Conservation (phyloP, 768 basidiomycete genomes). For the Fomitopsis serialis region DNA sequence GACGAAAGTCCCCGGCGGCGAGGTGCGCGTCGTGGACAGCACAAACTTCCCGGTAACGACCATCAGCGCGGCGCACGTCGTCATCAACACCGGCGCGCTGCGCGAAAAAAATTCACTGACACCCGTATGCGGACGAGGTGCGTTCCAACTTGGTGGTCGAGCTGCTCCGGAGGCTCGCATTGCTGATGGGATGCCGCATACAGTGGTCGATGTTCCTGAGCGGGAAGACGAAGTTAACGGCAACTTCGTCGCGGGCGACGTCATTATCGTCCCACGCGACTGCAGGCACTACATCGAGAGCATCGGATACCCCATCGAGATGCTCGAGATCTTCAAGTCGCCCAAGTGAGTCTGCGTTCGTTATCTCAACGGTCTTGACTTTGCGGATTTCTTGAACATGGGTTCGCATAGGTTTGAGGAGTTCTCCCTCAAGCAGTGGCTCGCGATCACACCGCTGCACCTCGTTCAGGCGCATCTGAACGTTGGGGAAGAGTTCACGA, state of each 20-base stretch:
- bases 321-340: constrained; percentile 36
- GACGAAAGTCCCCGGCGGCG: constrained; percentile 41
- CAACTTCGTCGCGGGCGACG: constrained; percentile 29
- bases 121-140: constrained; percentile 3
- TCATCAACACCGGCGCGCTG: constrained; percentile 48
- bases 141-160: neutral
- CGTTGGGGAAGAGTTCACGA: constrained; percentile 46
- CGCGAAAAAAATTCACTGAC: constrained; percentile 23
- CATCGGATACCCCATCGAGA: constrained; percentile 33
- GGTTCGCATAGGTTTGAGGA: constrained; percentile 24
- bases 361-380: neutral
- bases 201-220: constrained; percentile 4
- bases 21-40: constrained; percentile 46
- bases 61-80: constrained; percentile 51
- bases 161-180: neutral
- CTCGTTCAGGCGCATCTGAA: constrained; percentile 58
- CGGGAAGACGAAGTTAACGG: constrained; percentile 47
- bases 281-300: constrained; percentile 36
- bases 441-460: constrained; percentile 51
- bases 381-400: neutral
- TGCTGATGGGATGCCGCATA: neutral
- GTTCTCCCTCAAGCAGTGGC: constrained; percentile 41
- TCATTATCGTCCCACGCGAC: constrained; percentile 1
- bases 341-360: constrained; percentile 11
- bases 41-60: constrained; percentile 41